Percentiles rank a stretch among this genome's conserved stretches.
phyloP scores from a whole-genome alignment of 2,329 filamentous ascomycete species.

The Microdochium trichocladiopsis region DNA sequence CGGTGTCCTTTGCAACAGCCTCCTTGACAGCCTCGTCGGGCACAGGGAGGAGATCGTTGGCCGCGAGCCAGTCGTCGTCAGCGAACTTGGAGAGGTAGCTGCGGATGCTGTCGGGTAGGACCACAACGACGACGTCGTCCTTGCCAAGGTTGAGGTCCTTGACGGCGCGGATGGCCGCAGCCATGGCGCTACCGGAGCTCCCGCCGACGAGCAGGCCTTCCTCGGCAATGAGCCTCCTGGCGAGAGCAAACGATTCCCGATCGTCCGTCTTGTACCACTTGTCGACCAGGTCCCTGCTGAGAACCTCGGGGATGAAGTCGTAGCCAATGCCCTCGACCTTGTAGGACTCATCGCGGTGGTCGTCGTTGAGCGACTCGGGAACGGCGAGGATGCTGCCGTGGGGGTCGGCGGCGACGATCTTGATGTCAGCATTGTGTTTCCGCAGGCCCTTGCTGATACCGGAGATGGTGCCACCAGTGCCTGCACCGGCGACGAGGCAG shows the following conservation, averaged over 20 bases:
- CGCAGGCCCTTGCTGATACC: conserved; percentile 77
- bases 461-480: conserved; percentile 92
- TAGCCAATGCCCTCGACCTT: conserved; percentile 99
- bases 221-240: conserved; percentile 85
- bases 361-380: conserved; percentile 72
- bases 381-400: conserved; percentile 85
- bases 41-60: conserved; percentile 80
- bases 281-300: conserved; percentile 74
- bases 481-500: conserved; percentile 83
- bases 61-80: conserved; percentile 97
- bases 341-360: conserved; percentile 76
- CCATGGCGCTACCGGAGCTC: conserved; percentile 87
- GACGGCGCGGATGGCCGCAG: conserved; percentile 69
- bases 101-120: conserved; percentile 91
- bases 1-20: conserved; percentile 30
- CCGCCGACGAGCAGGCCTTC: conserved; percentile 92
- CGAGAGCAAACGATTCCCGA: conserved; percentile 80
- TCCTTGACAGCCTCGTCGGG: conserved; percentile 38
- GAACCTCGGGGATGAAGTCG: conserved; percentile 93
- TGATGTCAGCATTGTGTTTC: conserved; percentile 81
- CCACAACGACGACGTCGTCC: conserved; percentile 81
- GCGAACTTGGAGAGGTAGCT: conserved; percentile 98
- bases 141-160: conserved; percentile 72
- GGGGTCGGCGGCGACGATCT: conserved; percentile 88
- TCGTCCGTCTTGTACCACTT: conserved; percentile 99